phyloP scores from a whole-genome alignment of 768 basidiomycete species.

The Agrocybe chaxingu region DNA sequence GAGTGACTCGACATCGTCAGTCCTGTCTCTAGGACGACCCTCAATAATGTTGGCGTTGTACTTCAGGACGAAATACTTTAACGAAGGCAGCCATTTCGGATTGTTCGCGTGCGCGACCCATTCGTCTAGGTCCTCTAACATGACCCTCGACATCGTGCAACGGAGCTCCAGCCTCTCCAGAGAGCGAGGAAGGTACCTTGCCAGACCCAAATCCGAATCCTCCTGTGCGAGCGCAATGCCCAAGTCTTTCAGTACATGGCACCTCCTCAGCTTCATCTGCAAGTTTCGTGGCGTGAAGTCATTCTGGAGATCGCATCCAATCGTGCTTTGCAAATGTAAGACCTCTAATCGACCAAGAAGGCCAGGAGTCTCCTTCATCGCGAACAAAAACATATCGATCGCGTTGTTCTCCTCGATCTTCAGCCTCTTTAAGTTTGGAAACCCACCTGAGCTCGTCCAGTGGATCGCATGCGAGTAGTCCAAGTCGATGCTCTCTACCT shows the following conservation, averaged over 20 bases:
- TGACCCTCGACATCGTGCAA: slow-evolving; percentile 8
- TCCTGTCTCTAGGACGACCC: no score
- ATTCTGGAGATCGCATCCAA: slow-evolving; percentile 4
- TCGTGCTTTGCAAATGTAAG: slow-evolving; percentile 10
- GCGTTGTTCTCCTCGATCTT: slow-evolving; percentile 12
- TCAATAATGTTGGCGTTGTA: background rate
- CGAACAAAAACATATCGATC: slow-evolving; percentile 5
- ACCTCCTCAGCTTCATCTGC: slow-evolving; percentile 6
- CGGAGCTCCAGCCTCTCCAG: slow-evolving; percentile 6
- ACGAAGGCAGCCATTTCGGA: slow-evolving; percentile 5
- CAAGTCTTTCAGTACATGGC: slow-evolving; percentile 6
- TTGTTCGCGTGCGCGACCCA: slow-evolving; percentile 8
- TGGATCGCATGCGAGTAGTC: slow-evolving; percentile 4
- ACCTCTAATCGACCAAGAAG: slow-evolving; percentile 10
- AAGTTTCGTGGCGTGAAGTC: slow-evolving; percentile 3
- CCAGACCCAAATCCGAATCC: slow-evolving; percentile 1
- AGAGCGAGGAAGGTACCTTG: background rate
- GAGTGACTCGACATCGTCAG: no score
- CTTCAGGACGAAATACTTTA: slow-evolving; percentile 7
- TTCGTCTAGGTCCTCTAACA: slow-evolving; percentile 8
- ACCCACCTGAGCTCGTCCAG: slow-evolving; percentile 1
- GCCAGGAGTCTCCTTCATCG: slow-evolving; percentile 4
- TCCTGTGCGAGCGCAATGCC: slow-evolving; percentile 4
- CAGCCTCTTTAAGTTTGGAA: slow-evolving; percentile 9
- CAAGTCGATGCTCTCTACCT: slow-evolving; percentile 4